A percentile compares a stretch with the other conserved stretches of the same genome.
These are phyloP conservation scores for Wickerhamiella kurtzmanii DNA, from an alignment of 805 yeast genomes.

Conservation along the genomic window DNA sequence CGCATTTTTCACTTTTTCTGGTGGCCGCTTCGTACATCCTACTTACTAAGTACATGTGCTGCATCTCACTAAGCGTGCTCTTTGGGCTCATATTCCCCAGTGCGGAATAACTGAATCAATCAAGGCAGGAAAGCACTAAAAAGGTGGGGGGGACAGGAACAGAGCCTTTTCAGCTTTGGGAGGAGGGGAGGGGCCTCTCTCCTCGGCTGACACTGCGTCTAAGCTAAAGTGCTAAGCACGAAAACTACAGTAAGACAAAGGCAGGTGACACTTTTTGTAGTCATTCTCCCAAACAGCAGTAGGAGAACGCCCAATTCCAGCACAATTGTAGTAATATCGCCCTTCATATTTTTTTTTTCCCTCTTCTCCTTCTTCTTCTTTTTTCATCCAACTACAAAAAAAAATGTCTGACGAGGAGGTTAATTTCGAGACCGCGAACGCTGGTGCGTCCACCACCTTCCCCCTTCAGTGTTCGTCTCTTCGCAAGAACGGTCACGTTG, in stretches of 20 bases:
- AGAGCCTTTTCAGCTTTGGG: background rate
- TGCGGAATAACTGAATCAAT: no score
- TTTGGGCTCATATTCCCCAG: no score
- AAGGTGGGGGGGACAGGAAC: no score
- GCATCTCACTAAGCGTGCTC: no score
- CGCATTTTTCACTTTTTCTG: no score
- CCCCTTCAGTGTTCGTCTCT: constrained; percentile 99
- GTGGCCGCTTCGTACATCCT: no score
- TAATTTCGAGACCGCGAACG: constrained; percentile 94
- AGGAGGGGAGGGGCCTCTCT: background rate
- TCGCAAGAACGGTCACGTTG: constrained; percentile 99
- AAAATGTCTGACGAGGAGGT: constrained; percentile 39
- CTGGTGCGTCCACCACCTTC: constrained; percentile 97
- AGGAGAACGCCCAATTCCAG: no score
- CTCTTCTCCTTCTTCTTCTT: constrained; percentile 2
- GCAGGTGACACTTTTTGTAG: background rate
- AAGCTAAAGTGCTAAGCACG: background rate
- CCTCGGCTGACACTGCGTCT: no score
- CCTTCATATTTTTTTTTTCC: background rate
- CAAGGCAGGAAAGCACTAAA: no score
- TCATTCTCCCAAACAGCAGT: background rate
- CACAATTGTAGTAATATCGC: no score
- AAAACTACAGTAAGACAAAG: background rate
- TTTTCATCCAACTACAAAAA: constrained; percentile 1
- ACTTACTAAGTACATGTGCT: no score